These are phyloP conservation scores for Endoconidiophora laricicola DNA, from an alignment of 2,329 filamentous ascomycete genomes.

Conservation along the genomic window DNA sequence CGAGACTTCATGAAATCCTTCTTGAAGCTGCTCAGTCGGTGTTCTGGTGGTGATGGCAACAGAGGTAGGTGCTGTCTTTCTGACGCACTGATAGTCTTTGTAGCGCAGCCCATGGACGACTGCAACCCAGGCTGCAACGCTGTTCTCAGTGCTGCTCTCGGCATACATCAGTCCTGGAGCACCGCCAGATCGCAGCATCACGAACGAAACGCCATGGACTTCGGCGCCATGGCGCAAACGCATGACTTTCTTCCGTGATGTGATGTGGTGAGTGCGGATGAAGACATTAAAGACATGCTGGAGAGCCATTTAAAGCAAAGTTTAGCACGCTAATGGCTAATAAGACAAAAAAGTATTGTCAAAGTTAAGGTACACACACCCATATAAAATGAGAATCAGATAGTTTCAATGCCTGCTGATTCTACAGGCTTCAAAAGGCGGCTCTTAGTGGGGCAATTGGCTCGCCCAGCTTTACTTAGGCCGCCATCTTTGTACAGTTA, in stretches of 20 bases:
- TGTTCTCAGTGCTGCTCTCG: conserved; percentile 36
- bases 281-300: conserved; percentile 30
- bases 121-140: conserved; percentile 46
- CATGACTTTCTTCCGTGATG: conserved; percentile 54
- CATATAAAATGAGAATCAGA: too few relatives aligned
- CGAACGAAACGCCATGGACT: conserved; percentile 37
- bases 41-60: not conserved
- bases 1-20: conserved; percentile 37
- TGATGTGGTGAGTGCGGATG: conserved; percentile 68
- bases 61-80: conserved; percentile 27
- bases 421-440: too few relatives aligned
- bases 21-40: conserved; percentile 3
- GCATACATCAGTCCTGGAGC: conserved; percentile 67
- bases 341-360: not conserved
- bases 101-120: conserved; percentile 49
- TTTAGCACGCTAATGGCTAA: too few relatives aligned
- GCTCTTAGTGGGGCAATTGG: too few relatives aligned
- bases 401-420: too few relatives aligned
- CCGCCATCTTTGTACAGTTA: too few relatives aligned
- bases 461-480: too few relatives aligned
- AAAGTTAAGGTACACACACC: too few relatives aligned
- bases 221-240: conserved; percentile 45
- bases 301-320: too few relatives aligned
- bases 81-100: conserved; percentile 53
- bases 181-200: conserved; percentile 49